Conservation (phyloP, 805 yeast genomes). For the Sugiyamaella qingdaonensis region DNA sequence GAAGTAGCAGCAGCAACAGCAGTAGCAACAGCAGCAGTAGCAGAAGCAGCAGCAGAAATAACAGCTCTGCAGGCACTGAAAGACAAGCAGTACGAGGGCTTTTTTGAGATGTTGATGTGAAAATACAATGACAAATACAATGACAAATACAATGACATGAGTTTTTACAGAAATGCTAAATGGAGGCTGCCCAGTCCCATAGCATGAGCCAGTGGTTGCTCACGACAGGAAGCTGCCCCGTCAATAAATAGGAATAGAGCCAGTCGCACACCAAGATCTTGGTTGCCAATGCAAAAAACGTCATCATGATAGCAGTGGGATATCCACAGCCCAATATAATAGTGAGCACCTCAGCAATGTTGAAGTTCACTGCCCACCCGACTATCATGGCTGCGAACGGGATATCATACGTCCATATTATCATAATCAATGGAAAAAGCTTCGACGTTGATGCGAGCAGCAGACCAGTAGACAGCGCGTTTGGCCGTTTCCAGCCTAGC, state of each 20-base stretch:
- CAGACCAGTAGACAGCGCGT: constrained; percentile 59
- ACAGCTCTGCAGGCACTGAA: too few species aligned
- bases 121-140: too few species aligned
- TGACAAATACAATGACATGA: too few species aligned
- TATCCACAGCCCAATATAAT: constrained; percentile 40
- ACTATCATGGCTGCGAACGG: constrained; percentile 58
- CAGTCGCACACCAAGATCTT: constrained; percentile 14
- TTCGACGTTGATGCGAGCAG: constrained; percentile 75
- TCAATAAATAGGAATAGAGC: constrained; percentile 3
- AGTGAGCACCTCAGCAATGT: constrained; percentile 60
- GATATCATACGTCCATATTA: constrained; percentile 96
- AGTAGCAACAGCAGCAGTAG: not conserved
- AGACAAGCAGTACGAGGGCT: too few species aligned
- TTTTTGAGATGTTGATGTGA: too few species aligned
- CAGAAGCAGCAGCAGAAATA: too few species aligned
- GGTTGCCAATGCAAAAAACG: constrained; percentile 22
- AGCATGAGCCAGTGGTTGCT: not conserved
- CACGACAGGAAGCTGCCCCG: not conserved
- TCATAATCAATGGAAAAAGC: constrained; percentile 84
- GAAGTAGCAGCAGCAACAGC: not conserved
- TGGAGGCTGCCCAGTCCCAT: not conserved
- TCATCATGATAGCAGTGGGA: constrained; percentile 28
- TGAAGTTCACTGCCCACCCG: constrained; percentile 55
- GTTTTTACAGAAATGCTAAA: too few species aligned
- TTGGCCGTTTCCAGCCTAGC: constrained; percentile 38